Base-by-base conservation (phyloP, 345 rosid genomes). In the Boechera retrofracta region DNA sequence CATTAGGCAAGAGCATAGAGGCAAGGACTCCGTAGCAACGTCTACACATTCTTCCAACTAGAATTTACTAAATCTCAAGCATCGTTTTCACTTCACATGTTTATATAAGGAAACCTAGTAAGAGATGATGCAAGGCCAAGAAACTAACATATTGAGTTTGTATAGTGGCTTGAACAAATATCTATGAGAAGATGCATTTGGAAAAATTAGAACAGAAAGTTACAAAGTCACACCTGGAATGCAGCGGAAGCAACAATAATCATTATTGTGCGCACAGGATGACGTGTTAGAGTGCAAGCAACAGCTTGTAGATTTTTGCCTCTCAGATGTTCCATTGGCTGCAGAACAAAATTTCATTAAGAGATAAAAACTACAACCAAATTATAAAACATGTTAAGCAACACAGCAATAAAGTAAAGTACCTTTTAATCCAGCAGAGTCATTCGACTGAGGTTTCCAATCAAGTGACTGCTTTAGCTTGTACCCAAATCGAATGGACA, bases 401-500 rank as follows among this genome's bases (percentile, higher is more conserved):
- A 32, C 26, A 64, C 12, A 64, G 21, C 4, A 32, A 71, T 38
- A 5, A 44, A 31, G 44, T 12, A 33, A 21, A 63, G 41, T 33
- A 87, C 89, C 85, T 85, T 85, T 87, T 4, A 55, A 62, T 67
- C 80, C 80, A 77, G 72, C 59, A 71, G 85, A 66, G 73, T 82
- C 83, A 84, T 82, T 80, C 5, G 74, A 69, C 61, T 74, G 87
- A 77, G 87, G 88, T 86, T 78, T 95, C 28, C 79, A 59, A 76
- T 86, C 91, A 47, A 84, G 77, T 15, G 88, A 79, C 87, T 86
- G 99, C 83, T 87, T 95, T 58, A 95, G 86, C 87, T 92, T 92
- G 88, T 74, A 92, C 61, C 99, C 99, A 69, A 95, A 86, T 57
- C 88, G 99, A 80, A 95, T 79, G 13, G 99, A 88, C 81, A 95